A percentile compares a stretch with the other conserved stretches of the same genome.
These are phyloP conservation scores for Adansonia madagascariensis DNA, from an alignment of 441 rosid species.

Conservation along the genomic window DNA sequence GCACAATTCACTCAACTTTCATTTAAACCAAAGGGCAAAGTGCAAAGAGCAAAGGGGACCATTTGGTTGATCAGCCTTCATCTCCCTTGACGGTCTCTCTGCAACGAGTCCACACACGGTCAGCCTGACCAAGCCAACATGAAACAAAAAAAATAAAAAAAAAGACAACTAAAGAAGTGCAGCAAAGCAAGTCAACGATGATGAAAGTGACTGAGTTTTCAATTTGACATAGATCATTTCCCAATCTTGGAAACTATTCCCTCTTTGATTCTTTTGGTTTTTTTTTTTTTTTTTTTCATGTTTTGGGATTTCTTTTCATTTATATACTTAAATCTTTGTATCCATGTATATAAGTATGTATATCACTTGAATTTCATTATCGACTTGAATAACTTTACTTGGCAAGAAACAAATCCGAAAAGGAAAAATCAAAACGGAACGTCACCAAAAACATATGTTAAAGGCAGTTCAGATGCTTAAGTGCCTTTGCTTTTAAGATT, in stretches of 20 bases:
- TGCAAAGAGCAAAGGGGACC: constrained; percentile 25
- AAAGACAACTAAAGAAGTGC: constrained; percentile 21
- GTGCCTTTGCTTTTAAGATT: background rate
- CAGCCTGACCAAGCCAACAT: constrained; percentile 32
- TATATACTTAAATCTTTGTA: background rate
- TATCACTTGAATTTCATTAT: background rate
- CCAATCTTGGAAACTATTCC: background rate
- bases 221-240: background rate
- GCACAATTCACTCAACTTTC: constrained; percentile 18
- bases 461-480: constrained; percentile 19
- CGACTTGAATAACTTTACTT: background rate
- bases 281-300: background rate
- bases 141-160: background rate
- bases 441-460: background rate
- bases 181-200: constrained; percentile 40
- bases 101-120: background rate
- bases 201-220: constrained; percentile 18
- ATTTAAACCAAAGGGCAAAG: constrained; percentile 24
- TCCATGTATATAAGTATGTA: too few species aligned
- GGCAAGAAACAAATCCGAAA: background rate
- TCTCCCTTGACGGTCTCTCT: background rate
- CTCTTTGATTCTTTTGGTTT: background rate
- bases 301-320: background rate
- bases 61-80: background rate
- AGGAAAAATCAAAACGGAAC: background rate